Conservation (phyloP, 2,329 filamentous ascomycete species). For the Xylariaceae sp. region DNA sequence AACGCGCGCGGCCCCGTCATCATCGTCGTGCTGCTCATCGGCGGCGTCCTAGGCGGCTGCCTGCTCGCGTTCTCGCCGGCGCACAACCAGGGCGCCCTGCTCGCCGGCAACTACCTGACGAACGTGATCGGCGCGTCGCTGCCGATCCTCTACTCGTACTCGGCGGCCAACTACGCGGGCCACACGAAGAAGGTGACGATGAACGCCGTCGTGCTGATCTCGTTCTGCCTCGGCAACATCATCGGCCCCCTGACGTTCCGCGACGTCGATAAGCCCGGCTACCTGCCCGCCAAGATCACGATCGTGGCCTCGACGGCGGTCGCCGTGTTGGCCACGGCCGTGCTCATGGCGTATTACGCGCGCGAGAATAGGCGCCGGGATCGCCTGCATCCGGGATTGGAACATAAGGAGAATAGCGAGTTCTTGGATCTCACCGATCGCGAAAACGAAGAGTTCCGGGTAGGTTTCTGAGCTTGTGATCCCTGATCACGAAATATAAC, state of each 20-base stretch:
- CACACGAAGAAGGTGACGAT: conserved; percentile 58
- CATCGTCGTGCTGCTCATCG: conserved; percentile 45
- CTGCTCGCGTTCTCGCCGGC: conserved; percentile 43
- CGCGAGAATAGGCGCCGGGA: conserved; percentile 48
- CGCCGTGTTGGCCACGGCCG: conserved; percentile 45
- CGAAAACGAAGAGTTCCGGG: conserved; percentile 36
- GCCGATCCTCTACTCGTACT: conserved; percentile 41
- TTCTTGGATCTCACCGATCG: conserved; percentile 38
- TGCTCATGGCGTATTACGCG: conserved; percentile 53
- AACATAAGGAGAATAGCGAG: conserved; percentile 32
- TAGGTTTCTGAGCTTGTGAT: conserved; percentile 11
- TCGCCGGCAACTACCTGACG: conserved; percentile 49
- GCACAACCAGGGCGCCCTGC: conserved; percentile 42
- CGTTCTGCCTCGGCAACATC: conserved; percentile 44
- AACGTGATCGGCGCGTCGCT: conserved; percentile 47
- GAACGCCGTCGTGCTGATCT: conserved; percentile 49
- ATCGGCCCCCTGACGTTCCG: conserved; percentile 45
- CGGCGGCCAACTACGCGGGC: conserved; percentile 45
- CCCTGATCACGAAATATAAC: background rate
- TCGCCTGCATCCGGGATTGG: conserved; percentile 9
- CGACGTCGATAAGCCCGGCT: conserved; percentile 38
- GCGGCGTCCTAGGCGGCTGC: conserved; percentile 48
- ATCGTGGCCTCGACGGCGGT: conserved; percentile 47
- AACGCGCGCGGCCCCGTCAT: conserved; percentile 46
- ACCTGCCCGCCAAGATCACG: conserved; percentile 47